Evolutionary conservation across 2,329 filamentous ascomycete genomes (phyloP).

Genomic region (Claviceps sp.): DNA sequence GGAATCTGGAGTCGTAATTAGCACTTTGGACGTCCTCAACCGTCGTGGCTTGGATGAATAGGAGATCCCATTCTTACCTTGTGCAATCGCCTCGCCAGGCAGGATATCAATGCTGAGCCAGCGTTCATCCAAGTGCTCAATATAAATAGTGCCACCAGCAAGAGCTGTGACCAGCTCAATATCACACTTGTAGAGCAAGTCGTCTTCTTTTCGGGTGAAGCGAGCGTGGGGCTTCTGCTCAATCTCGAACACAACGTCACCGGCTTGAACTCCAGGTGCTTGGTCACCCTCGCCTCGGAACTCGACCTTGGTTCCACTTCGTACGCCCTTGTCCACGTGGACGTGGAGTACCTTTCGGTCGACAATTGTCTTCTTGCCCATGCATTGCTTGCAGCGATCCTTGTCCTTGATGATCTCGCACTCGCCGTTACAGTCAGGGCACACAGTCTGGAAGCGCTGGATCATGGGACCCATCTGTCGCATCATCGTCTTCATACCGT

Average conservation of each 20-base stretch:
- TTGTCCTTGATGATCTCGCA: constrained; percentile 94
- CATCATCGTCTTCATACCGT: constrained; percentile 99
- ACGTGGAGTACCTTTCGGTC: constrained; percentile 98
- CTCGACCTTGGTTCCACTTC: constrained; percentile 89
- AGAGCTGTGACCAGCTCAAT: constrained; percentile 93
- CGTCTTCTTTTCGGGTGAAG: constrained; percentile 93
- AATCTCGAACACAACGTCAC: constrained; percentile 97
- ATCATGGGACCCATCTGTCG: constrained; percentile 99
- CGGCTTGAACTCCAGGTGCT: constrained; percentile 79
- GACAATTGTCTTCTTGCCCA: constrained; percentile 93
- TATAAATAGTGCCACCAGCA: constrained; percentile 77
- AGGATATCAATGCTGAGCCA: constrained; percentile 91
- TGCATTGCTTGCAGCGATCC: constrained; percentile 93
- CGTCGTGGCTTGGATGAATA: neutral
- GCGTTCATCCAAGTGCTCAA: constrained; percentile 94
- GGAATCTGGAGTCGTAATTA: constrained; percentile 43
- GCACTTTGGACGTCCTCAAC: neutral
- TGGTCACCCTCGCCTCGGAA: constrained; percentile 97
- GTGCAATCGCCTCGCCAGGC: constrained; percentile 87
- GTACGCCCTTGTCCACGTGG: constrained; percentile 89
- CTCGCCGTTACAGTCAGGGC: constrained; percentile 94
- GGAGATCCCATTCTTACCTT: constrained; percentile 46
- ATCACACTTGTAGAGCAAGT: constrained; percentile 87
- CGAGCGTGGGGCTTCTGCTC: constrained; percentile 96
- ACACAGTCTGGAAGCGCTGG: constrained; percentile 98